Evolutionary conservation across 352 stramenopile species (phyloP), one percentile per base, ranked within the genome.

Genomic region (Globisporangium splendens): DNA sequence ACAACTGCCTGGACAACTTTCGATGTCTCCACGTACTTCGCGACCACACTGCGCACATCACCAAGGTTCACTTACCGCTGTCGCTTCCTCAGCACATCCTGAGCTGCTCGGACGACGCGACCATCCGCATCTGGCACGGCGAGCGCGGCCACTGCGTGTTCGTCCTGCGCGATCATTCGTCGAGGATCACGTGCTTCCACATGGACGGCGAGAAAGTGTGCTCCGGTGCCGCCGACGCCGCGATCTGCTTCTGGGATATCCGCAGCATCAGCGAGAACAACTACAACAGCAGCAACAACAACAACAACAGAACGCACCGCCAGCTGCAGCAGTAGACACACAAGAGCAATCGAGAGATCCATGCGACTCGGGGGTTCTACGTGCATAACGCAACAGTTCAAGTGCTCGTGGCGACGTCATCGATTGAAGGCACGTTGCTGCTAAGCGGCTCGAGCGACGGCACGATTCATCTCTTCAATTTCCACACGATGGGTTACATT

Each of bases 371-470:
- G 8, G 73, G 61, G 14, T 80, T 75, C 52, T 72, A 66, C 28
- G 61, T 72, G 5, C 83, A 90, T 59, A 73, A 63, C 5, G 58
- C 70, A 14, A 89, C 83, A 0, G 69, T 92, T 1, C 83, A 90
- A 56, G 75, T 67, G 21, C 68, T 92, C 20, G 50, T 66, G 1
- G 46, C 55, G 10, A 56, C 42, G n/a, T 46, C 20, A 17, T 59
- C 28, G 1, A 6, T 31, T 14, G 50, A 63, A 7, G n/a, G 52
- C 28, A 44, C 47, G 20, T 41, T 81, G n/a, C 63, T 89, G 6
- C 65, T 83, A 18, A 88, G 73, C 33, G 75, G 78, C 20, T 92
- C 83, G n/a, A 92, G 79, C 63, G 79, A 92, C 31, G 78, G 80
- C 0, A 84, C 72, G 5, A 88, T 92, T 42, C 83, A 92, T 41